phyloP scores from a whole-genome alignment of 2,329 filamentous ascomycete genomes.

The Talaromyces sp. region DNA sequence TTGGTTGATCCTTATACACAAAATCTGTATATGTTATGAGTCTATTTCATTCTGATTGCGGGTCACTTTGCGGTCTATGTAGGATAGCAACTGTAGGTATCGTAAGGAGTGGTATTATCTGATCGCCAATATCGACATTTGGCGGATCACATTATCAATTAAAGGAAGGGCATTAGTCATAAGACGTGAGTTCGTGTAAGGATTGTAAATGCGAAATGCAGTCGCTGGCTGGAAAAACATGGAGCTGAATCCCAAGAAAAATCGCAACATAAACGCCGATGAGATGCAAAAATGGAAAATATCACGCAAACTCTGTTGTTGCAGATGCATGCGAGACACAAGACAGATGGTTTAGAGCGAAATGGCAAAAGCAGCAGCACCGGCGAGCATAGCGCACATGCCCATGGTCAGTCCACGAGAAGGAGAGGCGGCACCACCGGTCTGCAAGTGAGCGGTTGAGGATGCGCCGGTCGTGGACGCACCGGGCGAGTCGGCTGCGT shows the following conservation, averaged over 20 bases:
- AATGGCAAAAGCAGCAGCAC: slow-evolving; percentile 42
- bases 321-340: too few species aligned
- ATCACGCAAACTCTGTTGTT: too few species aligned
- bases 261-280: slow-evolving; percentile 13
- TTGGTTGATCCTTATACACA: background rate
- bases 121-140: background rate
- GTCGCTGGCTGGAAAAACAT: slow-evolving; percentile 17
- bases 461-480: slow-evolving; percentile 2
- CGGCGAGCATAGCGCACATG: slow-evolving; percentile 41
- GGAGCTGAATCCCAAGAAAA: background rate
- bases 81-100: background rate
- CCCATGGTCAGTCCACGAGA: slow-evolving; percentile 34
- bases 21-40: background rate
- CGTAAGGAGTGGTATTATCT: background rate
- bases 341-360: slow-evolving; percentile 31
- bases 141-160: background rate
- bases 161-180: slow-evolving; percentile 17
- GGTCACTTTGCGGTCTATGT: background rate
- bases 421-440: slow-evolving; percentile 35
- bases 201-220: slow-evolving; percentile 20
- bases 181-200: slow-evolving; percentile 18
- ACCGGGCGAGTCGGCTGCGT: slow-evolving; percentile 18
- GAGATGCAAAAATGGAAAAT: background rate
- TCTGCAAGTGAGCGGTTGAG: slow-evolving; percentile 42
- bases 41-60: background rate